A percentile compares a stretch with the other conserved stretches of the same genome.
Conservation (phyloP, 495 filamentous ascomycete species). For the Trichoderma asperelloides region DNA sequence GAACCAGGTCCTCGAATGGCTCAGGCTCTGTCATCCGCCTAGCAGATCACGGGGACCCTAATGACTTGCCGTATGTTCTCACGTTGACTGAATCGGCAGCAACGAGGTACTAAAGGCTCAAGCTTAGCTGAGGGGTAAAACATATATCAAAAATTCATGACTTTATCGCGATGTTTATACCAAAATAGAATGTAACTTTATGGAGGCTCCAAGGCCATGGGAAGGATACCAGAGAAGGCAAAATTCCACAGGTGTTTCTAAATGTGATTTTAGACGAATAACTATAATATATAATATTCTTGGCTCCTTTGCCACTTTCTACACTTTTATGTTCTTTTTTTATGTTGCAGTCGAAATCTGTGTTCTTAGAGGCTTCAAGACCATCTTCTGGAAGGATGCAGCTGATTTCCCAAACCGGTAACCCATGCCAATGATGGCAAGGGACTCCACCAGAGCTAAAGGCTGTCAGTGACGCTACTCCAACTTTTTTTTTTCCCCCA, state of each 20-base stretch:
- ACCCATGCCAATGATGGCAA: not conserved
- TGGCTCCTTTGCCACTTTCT: not conserved
- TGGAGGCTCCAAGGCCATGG: not conserved
- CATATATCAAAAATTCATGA: not conserved
- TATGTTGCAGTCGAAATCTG: too few species aligned
- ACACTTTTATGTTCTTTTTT: too few species aligned
- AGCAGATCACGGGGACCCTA: not conserved
- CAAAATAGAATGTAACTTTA: not conserved
- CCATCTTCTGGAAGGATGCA: not conserved
- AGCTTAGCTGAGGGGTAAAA: not conserved
- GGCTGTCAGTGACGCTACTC: not conserved
- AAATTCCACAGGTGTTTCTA: not conserved
- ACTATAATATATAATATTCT: not conserved
- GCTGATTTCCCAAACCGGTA: not conserved
- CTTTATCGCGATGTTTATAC: not conserved
- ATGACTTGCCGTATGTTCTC: constrained; percentile 10
- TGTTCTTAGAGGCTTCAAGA: not conserved
- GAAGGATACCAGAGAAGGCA: not conserved
- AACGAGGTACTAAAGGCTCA: not conserved
- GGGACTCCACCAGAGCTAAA: not conserved
- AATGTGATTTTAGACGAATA: not conserved
- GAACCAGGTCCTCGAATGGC: constrained; percentile 21
- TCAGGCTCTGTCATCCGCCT: constrained; percentile 10
- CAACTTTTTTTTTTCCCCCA: not conserved
- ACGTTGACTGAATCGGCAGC: not conserved